Evolutionary conservation across 2,329 filamentous ascomycete species (phyloP), one percentile per base, ranked within the genome.

Genomic region (Alternaria incomplexa): DNA sequence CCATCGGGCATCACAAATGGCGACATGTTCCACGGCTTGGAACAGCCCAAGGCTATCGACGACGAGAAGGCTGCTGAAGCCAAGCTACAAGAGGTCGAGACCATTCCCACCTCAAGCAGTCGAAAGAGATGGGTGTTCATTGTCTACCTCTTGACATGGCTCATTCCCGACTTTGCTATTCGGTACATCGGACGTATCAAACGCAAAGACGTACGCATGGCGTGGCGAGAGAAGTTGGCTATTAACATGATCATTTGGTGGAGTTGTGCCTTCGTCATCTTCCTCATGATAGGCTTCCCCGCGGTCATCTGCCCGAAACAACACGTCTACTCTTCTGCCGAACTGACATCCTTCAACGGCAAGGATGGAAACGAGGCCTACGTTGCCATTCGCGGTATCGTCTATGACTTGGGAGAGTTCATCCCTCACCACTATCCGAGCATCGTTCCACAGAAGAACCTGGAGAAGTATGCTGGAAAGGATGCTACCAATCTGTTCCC

Each of bases 241-340:
- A 99, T 99, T 86, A 99, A 99, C 84, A 85, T 99, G 79, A 87
- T 98, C 76, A 99, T 99, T 77, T 99, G 96, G 96, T 83, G 95
- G 61, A 88, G 87, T 77, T 98, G 95, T 81, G 83, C 83, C 15
- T 81, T 92, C 52, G 89, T 92, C 26, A 87, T 91, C 59, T 99
- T 99, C 84, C 91, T 99, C 85, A 93, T 98, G 82, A 80, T 98
- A 64, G 86, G 90, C 58, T 96, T 99, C 76, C 96, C 96, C 1
- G 83, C 86, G 69, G 82, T 98, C 67, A 93, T 99, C 74, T 99
- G 96, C 80, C 96, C 96, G 0, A 95, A 85, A 20, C 96, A 99
- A 78, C 83, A 97, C 74, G 93, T 99, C 54, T 98, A 87, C 81
- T 96, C 92, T 52, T 84, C 90, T 3, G 82, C 86, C 6, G 96